phyloP scores from a whole-genome alignment of 257 asterid species.

The Rhazya stricta region DNA sequence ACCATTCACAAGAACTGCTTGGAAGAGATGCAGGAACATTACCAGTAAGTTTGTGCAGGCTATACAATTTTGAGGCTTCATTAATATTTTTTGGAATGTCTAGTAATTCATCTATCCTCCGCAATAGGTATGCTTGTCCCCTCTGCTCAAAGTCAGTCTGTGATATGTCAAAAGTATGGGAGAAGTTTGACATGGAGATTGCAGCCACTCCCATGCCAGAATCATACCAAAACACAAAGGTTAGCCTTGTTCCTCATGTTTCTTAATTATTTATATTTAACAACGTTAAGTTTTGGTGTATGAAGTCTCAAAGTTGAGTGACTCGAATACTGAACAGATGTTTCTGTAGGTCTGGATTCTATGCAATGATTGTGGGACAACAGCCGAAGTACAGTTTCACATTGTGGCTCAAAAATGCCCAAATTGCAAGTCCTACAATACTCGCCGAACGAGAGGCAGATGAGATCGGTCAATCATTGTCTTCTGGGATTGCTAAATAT shows the following conservation, averaged over 20 bases:
- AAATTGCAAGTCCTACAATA: slow-evolving; percentile 61
- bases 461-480: not conserved
- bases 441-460: slow-evolving; percentile 51
- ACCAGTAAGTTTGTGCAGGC: slow-evolving; percentile 37
- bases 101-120: not conserved
- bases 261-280: not conserved
- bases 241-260: slow-evolving; percentile 3
- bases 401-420: slow-evolving; percentile 60
- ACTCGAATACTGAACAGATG: not conserved
- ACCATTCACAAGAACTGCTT: slow-evolving; percentile 81
- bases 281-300: too few species aligned
- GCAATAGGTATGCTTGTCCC: slow-evolving; percentile 68
- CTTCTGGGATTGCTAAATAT: not conserved
- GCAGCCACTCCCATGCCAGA: slow-evolving; percentile 89
- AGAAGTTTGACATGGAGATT: slow-evolving; percentile 69
- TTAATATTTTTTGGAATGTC: not conserved
- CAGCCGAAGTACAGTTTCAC: slow-evolving; percentile 53
- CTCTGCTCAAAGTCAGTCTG: slow-evolving; percentile 80
- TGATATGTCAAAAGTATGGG: slow-evolving; percentile 90
- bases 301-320: too few species aligned
- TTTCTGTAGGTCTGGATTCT: slow-evolving; percentile 54
- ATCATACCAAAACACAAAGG: slow-evolving; percentile 49
- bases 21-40: slow-evolving; percentile 80
- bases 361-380: slow-evolving; percentile 67
- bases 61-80: not conserved